Conservation (phyloP, 306 rosid genomes). For the Fragaria ananassa region DNA sequence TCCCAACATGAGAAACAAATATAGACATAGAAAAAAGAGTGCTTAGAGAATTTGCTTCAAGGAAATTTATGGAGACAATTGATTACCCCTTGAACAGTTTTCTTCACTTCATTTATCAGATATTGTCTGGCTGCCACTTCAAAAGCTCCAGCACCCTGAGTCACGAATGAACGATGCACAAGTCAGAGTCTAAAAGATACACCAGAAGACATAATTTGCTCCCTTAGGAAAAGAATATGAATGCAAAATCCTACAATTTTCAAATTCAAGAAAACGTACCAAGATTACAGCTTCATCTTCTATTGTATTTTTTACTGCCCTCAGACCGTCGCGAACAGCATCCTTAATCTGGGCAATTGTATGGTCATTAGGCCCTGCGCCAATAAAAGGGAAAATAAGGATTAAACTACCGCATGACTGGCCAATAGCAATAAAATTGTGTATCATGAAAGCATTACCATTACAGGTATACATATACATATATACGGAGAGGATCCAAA, state of each 20-base stretch:
- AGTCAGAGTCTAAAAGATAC: background rate
- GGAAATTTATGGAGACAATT: background rate
- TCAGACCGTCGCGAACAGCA: constrained; percentile 95
- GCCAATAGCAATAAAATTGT: constrained; percentile 11
- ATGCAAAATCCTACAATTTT: background rate
- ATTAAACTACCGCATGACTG: constrained; percentile 22
- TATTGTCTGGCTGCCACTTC: constrained; percentile 96
- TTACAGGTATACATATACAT: background rate
- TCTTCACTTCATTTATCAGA: constrained; percentile 75
- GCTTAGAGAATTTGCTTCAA: background rate
- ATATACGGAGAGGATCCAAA: too few relatives aligned
- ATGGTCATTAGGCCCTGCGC: constrained; percentile 95
- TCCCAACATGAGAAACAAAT: constrained; percentile 5
- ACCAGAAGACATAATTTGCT: background rate
- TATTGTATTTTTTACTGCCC: constrained; percentile 87
- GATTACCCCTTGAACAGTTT: constrained; percentile 95
- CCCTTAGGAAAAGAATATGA: background rate
- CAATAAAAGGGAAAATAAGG: constrained; percentile 21
- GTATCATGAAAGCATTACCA: background rate
- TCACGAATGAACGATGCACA: background rate
- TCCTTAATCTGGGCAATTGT: constrained; percentile 98
- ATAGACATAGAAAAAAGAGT: background rate
- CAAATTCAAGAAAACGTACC: constrained; percentile 32
- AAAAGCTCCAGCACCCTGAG: constrained; percentile 96
- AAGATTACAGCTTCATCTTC: constrained; percentile 90